Evolutionary conservation across 257 asterid species (phyloP).

Genomic region (Solanum commersonii): DNA sequence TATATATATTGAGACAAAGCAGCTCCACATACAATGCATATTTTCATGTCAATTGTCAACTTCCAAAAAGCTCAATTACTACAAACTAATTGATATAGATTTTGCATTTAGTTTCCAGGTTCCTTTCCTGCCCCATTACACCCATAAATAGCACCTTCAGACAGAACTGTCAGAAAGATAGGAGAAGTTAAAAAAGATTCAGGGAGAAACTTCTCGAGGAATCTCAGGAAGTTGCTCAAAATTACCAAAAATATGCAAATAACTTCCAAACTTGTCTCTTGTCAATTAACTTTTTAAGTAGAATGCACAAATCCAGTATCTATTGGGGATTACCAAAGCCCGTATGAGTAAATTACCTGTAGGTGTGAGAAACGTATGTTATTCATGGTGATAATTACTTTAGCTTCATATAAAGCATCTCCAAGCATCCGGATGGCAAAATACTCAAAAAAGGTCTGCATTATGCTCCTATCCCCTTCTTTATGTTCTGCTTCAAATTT

Average conservation of each 20-base stretch:
- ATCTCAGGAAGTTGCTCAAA: not conserved
- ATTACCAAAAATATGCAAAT: not conserved
- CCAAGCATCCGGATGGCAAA: conserved; percentile 64
- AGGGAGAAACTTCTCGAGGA: not conserved
- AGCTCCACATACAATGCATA: not conserved
- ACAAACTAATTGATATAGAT: not conserved
- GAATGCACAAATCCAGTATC: not conserved
- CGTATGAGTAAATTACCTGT: conserved; percentile 40
- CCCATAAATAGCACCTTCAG: not conserved
- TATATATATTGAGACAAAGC: not conserved
- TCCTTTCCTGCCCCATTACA: not conserved
- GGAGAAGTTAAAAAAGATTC: not conserved
- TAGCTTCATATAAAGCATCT: conserved; percentile 42
- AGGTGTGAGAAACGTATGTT: conserved; percentile 65
- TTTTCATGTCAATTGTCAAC: not conserved
- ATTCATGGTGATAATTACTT: conserved; percentile 65
- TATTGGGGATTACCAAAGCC: not conserved
- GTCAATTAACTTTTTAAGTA: not conserved
- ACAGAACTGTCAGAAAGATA: not conserved
- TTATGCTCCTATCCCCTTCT: conserved; percentile 27
- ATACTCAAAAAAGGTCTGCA: conserved; percentile 50
- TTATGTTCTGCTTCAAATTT: conserved; percentile 32
- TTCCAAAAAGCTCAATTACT: not conserved
- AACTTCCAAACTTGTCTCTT: not conserved
- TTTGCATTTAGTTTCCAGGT: not conserved